A percentile compares a stretch with the other conserved stretches of the same genome.
These are phyloP conservation scores for Aspergillus costaricaensis DNA, from an alignment of 2,329 filamentous ascomycete species.

Conservation along the genomic window DNA sequence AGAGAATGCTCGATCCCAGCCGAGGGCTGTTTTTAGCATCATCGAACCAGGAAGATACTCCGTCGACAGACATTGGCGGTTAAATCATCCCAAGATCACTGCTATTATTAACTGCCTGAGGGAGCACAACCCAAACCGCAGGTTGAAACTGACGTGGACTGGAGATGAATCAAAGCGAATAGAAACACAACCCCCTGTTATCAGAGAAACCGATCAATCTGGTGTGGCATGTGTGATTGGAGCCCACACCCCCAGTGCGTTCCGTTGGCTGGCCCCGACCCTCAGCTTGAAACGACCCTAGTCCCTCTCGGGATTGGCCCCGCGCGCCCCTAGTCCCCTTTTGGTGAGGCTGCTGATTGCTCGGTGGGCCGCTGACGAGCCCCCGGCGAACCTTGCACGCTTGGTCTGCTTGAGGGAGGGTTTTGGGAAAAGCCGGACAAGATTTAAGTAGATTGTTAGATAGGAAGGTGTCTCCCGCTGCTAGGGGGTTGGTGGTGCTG, in stretches of 20 bases:
- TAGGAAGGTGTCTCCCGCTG: not conserved
- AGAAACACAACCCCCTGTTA: constrained; percentile 19
- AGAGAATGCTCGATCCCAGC: not conserved
- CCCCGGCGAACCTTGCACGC: constrained; percentile 14
- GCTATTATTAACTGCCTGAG: constrained; percentile 4
- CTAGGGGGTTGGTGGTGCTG: too few species aligned
- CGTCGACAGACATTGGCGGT: too few species aligned
- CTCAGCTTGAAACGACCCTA: constrained; percentile 24
- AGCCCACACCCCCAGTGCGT: constrained; percentile 9
- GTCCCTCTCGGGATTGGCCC: constrained; percentile 12
- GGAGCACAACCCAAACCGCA: constrained; percentile 3
- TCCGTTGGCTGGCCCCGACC: constrained; percentile 17
- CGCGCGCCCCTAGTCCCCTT: constrained; percentile 10
- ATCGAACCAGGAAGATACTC: too few species aligned
- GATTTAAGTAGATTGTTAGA: not conserved
- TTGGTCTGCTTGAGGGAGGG: not conserved
- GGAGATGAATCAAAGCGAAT: constrained; percentile 12
- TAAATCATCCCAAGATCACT: not conserved
- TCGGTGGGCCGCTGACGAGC: constrained; percentile 19
- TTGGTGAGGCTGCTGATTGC: constrained; percentile 11
- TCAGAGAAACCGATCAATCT: constrained; percentile 14
- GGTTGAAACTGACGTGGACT: constrained; percentile 21
- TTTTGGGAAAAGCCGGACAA: not conserved
- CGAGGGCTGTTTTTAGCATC: not conserved
- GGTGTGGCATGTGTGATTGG: constrained; percentile 7